A percentile compares a stretch with the other conserved stretches of the same genome.
phyloP scores from a whole-genome alignment of 306 rosid species.

The Sechiopsis laciniata region DNA sequence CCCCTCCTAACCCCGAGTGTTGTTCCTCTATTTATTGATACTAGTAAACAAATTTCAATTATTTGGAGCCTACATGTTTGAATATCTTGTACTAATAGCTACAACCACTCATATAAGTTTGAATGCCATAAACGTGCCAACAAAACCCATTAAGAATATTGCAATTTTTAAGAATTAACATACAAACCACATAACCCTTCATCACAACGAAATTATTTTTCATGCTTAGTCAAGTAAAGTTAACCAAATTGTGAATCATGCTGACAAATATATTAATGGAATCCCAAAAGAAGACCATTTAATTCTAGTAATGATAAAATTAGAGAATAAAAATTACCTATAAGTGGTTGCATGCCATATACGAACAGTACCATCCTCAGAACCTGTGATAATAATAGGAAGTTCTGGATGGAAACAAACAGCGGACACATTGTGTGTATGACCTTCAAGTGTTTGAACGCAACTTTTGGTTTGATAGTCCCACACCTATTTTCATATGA shows the following conservation, averaged over 20 bases:
- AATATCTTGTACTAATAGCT: conserved; percentile 11
- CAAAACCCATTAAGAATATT: neutral
- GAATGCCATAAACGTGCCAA: neutral
- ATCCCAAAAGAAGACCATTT: neutral
- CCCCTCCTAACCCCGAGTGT: too few relatives aligned
- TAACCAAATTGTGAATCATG: neutral
- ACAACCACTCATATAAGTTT: neutral
- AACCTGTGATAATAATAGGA: conserved; percentile 92
- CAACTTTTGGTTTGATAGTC: conserved; percentile 98
- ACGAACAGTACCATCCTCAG: conserved; percentile 97
- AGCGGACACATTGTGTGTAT: conserved; percentile 97
- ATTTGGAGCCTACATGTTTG: neutral
- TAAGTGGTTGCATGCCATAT: conserved; percentile 97
- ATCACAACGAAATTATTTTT: neutral
- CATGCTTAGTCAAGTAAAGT: conserved; percentile 9
- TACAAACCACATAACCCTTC: neutral
- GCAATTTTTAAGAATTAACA: neutral
- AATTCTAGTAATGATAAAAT: neutral
- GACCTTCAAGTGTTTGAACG: conserved; percentile 99
- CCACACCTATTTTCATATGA: conserved; percentile 73
- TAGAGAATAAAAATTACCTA: conserved; percentile 38
- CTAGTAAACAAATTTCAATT: conserved; percentile 7
- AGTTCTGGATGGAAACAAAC: conserved; percentile 97
- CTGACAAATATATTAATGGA: neutral
- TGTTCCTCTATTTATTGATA: too few relatives aligned